phyloP scores from a whole-genome alignment of 164 flowering plant species.

The Aristolochia californica region DNA sequence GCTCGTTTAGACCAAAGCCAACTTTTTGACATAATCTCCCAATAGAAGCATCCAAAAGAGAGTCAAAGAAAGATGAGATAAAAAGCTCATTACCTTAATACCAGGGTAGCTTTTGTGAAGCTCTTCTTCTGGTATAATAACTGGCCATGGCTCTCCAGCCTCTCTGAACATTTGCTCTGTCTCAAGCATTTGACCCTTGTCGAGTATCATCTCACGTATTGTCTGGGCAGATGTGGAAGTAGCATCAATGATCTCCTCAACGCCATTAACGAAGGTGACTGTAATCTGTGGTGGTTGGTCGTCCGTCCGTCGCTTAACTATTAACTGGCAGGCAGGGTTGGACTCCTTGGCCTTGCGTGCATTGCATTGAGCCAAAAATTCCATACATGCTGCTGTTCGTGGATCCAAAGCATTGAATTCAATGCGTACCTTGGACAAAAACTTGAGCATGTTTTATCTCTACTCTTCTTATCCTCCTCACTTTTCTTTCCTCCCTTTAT shows the following conservation, averaged over 20 bases:
- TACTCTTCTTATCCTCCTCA: neutral
- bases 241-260: conserved; percentile 70
- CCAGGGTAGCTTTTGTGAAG: conserved; percentile 42
- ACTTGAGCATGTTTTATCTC: conserved; percentile 61
- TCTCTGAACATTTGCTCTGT: conserved; percentile 93
- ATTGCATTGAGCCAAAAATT: conserved; percentile 90
- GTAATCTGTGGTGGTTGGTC: conserved; percentile 78
- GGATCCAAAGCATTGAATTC: conserved; percentile 88
- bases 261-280: conserved; percentile 84
- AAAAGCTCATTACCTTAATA: conserved; percentile 44
- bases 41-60: no score
- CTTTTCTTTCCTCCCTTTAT: no score
- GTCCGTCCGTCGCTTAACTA: conserved; percentile 83
- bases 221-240: conserved; percentile 62
- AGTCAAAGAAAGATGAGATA: no score
- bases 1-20: no score
- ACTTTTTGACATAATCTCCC: no score
- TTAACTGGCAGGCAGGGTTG: conserved; percentile 65
- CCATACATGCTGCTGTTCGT: conserved; percentile 73
- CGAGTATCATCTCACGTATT: conserved; percentile 58
- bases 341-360: conserved; percentile 88
- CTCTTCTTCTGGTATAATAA: conserved; percentile 75
- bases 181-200: conserved; percentile 70
- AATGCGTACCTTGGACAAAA: conserved; percentile 69
- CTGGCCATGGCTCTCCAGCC: conserved; percentile 88